Evolutionary conservation across 345 rosid genomes (phyloP).

Genomic region (Turritis glabra): DNA sequence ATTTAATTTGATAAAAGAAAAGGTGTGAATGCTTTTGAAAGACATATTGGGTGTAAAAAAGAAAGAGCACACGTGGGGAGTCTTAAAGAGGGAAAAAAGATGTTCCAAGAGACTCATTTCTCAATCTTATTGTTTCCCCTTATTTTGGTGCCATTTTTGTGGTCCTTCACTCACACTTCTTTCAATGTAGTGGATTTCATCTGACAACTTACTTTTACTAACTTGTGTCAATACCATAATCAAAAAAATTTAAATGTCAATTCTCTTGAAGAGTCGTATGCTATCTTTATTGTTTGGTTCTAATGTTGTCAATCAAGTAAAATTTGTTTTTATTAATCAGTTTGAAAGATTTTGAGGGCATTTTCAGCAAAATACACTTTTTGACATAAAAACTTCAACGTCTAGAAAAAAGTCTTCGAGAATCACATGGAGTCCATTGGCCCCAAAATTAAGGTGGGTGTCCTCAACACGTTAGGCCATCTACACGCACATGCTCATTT

Average conservation of each 20-base stretch:
- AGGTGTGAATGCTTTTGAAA: neutral
- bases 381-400: conserved; percentile 16
- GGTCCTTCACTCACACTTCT: conserved; percentile 32
- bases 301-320: neutral
- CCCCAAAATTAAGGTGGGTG: conserved; percentile 37
- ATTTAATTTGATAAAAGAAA: neutral
- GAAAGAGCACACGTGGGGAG: conserved; percentile 33
- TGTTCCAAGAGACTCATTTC: conserved; percentile 19
- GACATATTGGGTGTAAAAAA: conserved; percentile 32
- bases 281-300: neutral
- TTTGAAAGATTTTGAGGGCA: neutral
- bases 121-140: conserved; percentile 32
- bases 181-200: conserved; percentile 19
- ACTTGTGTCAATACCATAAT: neutral
- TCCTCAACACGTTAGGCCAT: conserved; percentile 39
- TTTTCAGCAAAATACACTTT: neutral
- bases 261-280: conserved; percentile 3
- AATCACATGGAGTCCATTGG: conserved; percentile 35
- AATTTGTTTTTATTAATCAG: neutral
- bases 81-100: conserved; percentile 36
- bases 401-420: conserved; percentile 29
- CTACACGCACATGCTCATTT: conserved; percentile 30
- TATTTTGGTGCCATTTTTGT: conserved; percentile 29
- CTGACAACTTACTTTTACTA: conserved; percentile 14
- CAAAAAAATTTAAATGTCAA: neutral